Percentiles rank a stretch among this genome's conserved stretches.
phyloP scores from a whole-genome alignment of 331 rosid species.

The Acacia pycnantha region DNA sequence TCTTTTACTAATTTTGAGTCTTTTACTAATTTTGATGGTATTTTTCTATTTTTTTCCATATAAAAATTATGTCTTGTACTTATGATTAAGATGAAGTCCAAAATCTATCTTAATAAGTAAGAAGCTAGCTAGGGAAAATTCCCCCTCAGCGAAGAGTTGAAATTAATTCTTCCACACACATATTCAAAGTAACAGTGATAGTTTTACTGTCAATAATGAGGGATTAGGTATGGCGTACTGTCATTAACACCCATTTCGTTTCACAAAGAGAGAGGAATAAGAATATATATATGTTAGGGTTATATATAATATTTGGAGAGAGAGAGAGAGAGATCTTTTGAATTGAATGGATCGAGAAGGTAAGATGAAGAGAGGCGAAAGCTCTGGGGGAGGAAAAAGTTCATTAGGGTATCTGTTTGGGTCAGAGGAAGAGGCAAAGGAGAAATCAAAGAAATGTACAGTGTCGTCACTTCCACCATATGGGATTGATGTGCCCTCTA shows the following conservation, averaged over 20 bases:
- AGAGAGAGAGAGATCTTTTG: conserved; percentile 21
- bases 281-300: not conserved
- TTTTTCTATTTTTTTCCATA: too few species aligned
- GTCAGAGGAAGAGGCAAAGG: conserved; percentile 45
- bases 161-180: not conserved
- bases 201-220: conserved; percentile 24
- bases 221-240: conserved; percentile 28
- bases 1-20: too few species aligned
- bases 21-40: accelerated
- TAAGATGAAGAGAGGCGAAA: conserved; percentile 66
- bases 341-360: not conserved
- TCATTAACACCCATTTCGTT: conserved; percentile 22
- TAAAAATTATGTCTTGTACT: too few species aligned
- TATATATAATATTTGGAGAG: not conserved
- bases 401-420: conserved; percentile 67
- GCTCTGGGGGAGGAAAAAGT: conserved; percentile 71
- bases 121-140: not conserved
- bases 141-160: not conserved
- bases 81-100: accelerated
- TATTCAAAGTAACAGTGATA: not conserved
- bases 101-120: not conserved
- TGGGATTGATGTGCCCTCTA: conserved; percentile 39
- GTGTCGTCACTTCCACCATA: conserved; percentile 43
- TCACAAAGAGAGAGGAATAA: not conserved
- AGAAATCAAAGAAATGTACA: conserved; percentile 27